These are phyloP conservation scores for Talaromyces trachyspermus DNA, from an alignment of 495 filamentous ascomycete genomes.

Conservation along the genomic window DNA sequence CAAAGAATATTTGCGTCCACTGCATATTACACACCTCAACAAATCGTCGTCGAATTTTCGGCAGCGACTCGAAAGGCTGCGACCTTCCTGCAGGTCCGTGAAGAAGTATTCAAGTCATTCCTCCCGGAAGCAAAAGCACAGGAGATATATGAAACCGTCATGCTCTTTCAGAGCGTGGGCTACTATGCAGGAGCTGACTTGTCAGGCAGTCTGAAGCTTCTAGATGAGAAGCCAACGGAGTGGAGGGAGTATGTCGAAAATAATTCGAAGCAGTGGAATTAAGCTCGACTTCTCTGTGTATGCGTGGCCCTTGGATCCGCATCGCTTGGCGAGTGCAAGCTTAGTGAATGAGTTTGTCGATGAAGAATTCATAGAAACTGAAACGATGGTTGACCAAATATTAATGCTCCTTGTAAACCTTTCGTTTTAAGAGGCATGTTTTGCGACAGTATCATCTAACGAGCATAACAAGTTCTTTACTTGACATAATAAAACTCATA, in stretches of 20 bases:
- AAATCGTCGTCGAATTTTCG: slow-evolving; percentile 5
- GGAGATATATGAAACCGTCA: slow-evolving; percentile 9
- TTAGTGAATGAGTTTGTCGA: too few species aligned
- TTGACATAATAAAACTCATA: background rate
- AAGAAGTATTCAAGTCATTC: slow-evolving; percentile 5
- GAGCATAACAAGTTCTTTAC: background rate
- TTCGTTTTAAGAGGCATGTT: background rate
- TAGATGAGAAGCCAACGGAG: slow-evolving; percentile 5
- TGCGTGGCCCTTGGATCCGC: background rate
- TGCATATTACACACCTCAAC: slow-evolving; percentile 8
- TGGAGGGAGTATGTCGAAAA: slow-evolving; percentile 3
- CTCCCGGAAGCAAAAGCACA: background rate
- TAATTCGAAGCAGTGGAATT: slow-evolving; percentile 5
- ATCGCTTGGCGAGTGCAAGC: background rate
- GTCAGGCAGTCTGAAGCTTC: slow-evolving; percentile 7
- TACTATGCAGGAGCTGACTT: slow-evolving; percentile 12
- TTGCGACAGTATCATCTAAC: background rate
- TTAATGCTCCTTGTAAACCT: too few species aligned
- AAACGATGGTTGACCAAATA: too few species aligned
- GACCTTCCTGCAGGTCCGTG: background rate
- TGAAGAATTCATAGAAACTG: too few species aligned
- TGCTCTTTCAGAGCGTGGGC: slow-evolving; percentile 9
- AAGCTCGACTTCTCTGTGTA: too few species aligned
- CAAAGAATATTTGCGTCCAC: background rate
- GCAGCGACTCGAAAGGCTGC: background rate